Evolutionary conservation across 2,329 filamentous ascomycete species (phyloP).

Genomic region (Diplodia corticola): DNA sequence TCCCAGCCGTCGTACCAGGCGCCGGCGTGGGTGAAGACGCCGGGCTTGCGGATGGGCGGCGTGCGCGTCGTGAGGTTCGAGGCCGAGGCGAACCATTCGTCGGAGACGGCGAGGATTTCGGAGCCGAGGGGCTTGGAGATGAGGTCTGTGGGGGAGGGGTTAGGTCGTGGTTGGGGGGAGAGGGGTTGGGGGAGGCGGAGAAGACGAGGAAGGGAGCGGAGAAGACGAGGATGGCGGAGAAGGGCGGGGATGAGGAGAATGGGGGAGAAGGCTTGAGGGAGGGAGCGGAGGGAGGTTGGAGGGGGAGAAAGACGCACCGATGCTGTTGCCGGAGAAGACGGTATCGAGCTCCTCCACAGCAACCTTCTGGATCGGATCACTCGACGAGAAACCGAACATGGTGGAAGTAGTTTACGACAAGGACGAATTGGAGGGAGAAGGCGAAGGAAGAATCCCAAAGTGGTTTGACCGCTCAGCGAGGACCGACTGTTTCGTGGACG

Average conservation of each 20-base stretch:
- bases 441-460: no score
- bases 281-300: background rate
- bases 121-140: constrained; percentile 54
- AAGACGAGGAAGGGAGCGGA: background rate
- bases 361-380: constrained; percentile 5
- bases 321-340: constrained; percentile 20
- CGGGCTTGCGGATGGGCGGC: constrained; percentile 56
- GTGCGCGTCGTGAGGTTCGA: constrained; percentile 60
- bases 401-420: background rate
- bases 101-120: constrained; percentile 56
- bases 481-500: background rate
- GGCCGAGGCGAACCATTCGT: constrained; percentile 63
- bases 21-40: constrained; percentile 60
- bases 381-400: constrained; percentile 19
- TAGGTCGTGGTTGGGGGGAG: background rate
- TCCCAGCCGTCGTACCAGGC: constrained; percentile 69
- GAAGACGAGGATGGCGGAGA: background rate
- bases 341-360: constrained; percentile 10
- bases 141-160: constrained; percentile 44
- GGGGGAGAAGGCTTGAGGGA: background rate
- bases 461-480: no score
- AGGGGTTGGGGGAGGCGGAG: background rate
- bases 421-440: background rate
- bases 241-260: background rate
- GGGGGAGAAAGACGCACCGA: background rate